Base-by-base conservation (phyloP, 257 asterid species). In the Penstemon barbatus region DNA sequence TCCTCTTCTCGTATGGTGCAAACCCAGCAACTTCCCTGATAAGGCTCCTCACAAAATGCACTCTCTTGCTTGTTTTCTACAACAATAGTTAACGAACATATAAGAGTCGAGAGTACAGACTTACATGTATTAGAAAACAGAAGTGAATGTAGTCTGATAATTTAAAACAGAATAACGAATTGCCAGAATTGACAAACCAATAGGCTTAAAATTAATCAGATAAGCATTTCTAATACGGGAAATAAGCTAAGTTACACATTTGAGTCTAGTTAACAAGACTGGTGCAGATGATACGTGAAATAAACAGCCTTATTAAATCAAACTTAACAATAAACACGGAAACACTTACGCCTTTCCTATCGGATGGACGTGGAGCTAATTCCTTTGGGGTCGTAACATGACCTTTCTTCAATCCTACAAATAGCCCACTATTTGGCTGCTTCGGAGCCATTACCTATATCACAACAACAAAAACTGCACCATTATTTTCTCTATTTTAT, bases 301-400 rank as follows among this genome's bases (percentile, higher is more conserved):
- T 11, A 5, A 7, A 60, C 7, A 33, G 8, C 13, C 63, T 10
- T 1, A 9, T 19, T 46, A 58, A 57, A 40, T 71, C 33, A 10
- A 49, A 38, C 5, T 3, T 2, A 7, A 9, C 57, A 33, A n/a
- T 1, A 0, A 58, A 10, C 19, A 36, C 3, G 10, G 39, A 39
- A 43, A n/a, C 64, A 66, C 84, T 71, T 83, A 91, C 98, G 73
- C 98, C 98, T 82, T 91, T 89, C 79, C 98, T 81, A 36, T 77
- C 92, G 0, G 98, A 89, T 1, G 98, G 98, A 63, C 95, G 95
- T 0, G 96, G 87, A 5, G 92, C 92, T 62, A 89, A 64, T 55
- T 89, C 96, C 80, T 87, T 91, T 36, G 87, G 92, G 63, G 98
- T 91, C 11, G 87, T 92, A 52, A 91, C 80, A 75, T 91, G 97